phyloP scores from a whole-genome alignment of 495 filamentous ascomycete species.

The Jackrogersella minutella region DNA sequence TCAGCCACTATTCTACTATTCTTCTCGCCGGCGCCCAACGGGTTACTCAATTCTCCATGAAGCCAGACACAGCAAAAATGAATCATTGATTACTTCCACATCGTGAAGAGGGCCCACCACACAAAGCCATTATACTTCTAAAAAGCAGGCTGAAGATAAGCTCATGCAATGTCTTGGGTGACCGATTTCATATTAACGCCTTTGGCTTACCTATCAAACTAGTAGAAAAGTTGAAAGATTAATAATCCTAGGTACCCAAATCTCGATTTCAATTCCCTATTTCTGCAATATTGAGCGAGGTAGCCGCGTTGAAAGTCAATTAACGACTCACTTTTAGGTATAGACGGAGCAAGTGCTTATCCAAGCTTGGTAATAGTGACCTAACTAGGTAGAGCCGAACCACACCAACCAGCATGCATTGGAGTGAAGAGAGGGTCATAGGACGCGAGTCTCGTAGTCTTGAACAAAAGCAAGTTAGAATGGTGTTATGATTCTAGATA shows the following conservation, averaged over 20 bases:
- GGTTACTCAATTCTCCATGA: background rate
- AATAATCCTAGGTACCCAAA: background rate
- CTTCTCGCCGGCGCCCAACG: background rate
- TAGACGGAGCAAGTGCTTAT: slow-evolving; percentile 14
- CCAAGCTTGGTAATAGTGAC: background rate
- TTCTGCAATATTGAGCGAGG: slow-evolving; percentile 14
- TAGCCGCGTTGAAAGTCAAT: slow-evolving; percentile 17
- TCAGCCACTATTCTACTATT: background rate
- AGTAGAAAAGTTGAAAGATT: background rate
- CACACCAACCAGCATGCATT: slow-evolving; percentile 16
- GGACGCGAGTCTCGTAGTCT: slow-evolving; percentile 7
- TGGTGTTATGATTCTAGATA: background rate
- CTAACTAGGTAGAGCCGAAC: slow-evolving; percentile 1
- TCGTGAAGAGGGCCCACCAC: background rate
- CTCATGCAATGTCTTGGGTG: background rate
- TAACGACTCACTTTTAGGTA: background rate
- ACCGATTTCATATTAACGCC: background rate
- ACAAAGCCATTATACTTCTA: background rate
- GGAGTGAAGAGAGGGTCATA: slow-evolving; percentile 1
- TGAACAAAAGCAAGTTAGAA: slow-evolving; percentile 1
- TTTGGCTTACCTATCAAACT: background rate
- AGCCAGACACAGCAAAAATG: background rate
- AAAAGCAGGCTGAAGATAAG: background rate
- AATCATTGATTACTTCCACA: background rate
- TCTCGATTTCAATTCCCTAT: background rate